These are phyloP conservation scores for Plasmodium vinckei DNA, from an alignment of 169 alveolate species.

Conservation along the genomic window DNA sequence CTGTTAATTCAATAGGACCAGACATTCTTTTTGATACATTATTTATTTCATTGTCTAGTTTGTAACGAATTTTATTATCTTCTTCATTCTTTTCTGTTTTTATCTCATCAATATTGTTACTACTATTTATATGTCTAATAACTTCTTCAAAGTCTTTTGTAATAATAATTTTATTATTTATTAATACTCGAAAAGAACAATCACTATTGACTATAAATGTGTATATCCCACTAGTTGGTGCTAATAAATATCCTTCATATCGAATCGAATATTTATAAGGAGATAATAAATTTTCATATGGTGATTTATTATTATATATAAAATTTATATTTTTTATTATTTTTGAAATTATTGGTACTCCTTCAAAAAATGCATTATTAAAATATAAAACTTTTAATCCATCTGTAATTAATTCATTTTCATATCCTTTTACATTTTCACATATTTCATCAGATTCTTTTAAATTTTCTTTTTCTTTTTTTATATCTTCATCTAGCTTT, in stretches of 20 bases:
- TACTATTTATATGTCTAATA: neutral
- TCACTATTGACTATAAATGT: conserved; percentile 76
- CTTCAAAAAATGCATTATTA: conserved; percentile 80
- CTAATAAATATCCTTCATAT: conserved; percentile 83
- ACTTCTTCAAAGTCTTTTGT: neutral
- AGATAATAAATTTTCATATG: conserved; percentile 85
- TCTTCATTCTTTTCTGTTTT: conserved; percentile 67
- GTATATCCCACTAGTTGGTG: conserved; percentile 84
- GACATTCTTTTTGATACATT: conserved; percentile 79
- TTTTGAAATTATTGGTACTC: conserved; percentile 84
- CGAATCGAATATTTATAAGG: conserved; percentile 89
- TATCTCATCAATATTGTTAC: conserved; percentile 50
- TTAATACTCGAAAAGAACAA: conserved; percentile 32
- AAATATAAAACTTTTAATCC: conserved; percentile 85
- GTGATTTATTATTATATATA: conserved; percentile 85
- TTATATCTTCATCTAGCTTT: conserved; percentile 82
- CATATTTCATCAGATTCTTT: conserved; percentile 82
- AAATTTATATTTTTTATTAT: conserved; percentile 88
- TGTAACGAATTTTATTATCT: conserved; percentile 48
- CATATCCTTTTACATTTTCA: conserved; percentile 80
- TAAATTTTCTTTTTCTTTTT: conserved; percentile 71
- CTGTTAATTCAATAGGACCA: conserved; percentile 85
- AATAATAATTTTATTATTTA: conserved; percentile 62
- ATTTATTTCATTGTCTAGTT: conserved; percentile 78
- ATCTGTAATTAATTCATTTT: conserved; percentile 84